These are phyloP conservation scores for Xylariaceae sp. DNA, from an alignment of 2,329 filamentous ascomycete genomes.

Conservation along the genomic window DNA sequence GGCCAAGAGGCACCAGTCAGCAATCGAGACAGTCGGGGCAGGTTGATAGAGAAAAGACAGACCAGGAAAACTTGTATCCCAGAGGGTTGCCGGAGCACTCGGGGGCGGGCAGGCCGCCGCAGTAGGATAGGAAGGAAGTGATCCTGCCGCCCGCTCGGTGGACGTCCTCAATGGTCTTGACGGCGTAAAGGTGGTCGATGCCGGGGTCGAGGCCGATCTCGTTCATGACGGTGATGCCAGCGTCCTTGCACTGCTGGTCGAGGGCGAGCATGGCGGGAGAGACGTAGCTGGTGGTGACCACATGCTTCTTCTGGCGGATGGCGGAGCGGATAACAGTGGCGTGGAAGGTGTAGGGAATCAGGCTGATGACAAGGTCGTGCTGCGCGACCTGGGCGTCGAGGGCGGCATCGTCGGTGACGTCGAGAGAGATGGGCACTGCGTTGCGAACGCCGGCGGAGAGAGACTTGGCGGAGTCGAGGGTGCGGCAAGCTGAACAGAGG, in stretches of 20 bases:
- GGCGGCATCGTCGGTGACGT: slow-evolving; percentile 73
- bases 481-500: slow-evolving; percentile 67
- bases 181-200: slow-evolving; percentile 71
- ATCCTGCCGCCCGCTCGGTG: slow-evolving; percentile 87
- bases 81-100: slow-evolving; percentile 35
- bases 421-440: slow-evolving; percentile 74
- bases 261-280: slow-evolving; percentile 91
- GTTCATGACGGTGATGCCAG: slow-evolving; percentile 96
- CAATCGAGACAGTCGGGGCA: too few relatives aligned
- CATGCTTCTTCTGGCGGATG: slow-evolving; percentile 90
- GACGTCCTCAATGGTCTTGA: slow-evolving; percentile 86
- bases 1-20: too few relatives aligned
- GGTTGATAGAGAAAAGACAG: neutral
- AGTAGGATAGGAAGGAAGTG: slow-evolving; percentile 76
- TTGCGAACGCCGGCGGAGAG: slow-evolving; percentile 71
- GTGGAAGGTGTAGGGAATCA: slow-evolving; percentile 93
- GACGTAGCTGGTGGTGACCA: slow-evolving; percentile 93
- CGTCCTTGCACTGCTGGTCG: slow-evolving; percentile 77
- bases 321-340: slow-evolving; percentile 88
- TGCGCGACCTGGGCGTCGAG: slow-evolving; percentile 79
- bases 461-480: slow-evolving; percentile 71
- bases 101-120: slow-evolving; percentile 35
- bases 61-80: slow-evolving; percentile 85
- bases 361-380: slow-evolving; percentile 72
- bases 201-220: slow-evolving; percentile 82